Conservation (phyloP, 768 basidiomycete species). For the Phylloporus sp. region DNA sequence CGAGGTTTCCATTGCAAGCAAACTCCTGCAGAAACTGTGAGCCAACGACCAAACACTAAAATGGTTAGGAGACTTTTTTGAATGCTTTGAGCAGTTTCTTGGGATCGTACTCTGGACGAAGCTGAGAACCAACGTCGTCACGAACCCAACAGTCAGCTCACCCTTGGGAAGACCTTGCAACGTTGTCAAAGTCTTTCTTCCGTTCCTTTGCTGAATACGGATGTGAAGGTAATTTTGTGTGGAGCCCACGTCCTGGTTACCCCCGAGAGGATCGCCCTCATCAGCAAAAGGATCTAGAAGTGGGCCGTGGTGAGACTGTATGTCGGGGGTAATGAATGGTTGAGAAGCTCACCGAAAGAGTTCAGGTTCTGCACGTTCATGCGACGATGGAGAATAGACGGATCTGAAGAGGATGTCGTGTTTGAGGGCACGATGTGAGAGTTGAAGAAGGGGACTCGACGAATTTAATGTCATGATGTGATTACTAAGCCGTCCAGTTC, state of each 20-base stretch:
- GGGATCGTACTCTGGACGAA: slow-evolving; percentile 78
- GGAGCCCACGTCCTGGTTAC: slow-evolving; percentile 71
- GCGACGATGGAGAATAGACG: slow-evolving; percentile 54
- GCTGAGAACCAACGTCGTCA: slow-evolving; percentile 15
- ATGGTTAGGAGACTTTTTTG: slow-evolving; percentile 72
- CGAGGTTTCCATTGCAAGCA: slow-evolving; percentile 96
- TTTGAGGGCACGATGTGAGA: slow-evolving; percentile 32
- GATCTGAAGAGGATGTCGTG: slow-evolving; percentile 46
- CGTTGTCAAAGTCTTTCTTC: slow-evolving; percentile 96
- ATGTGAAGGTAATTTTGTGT: slow-evolving; percentile 86
- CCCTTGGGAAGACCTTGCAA: slow-evolving; percentile 92
- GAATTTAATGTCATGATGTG: slow-evolving; percentile 23
- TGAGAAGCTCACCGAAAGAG: slow-evolving; percentile 55
- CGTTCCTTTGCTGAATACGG: slow-evolving; percentile 98
- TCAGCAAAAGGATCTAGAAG: slow-evolving; percentile 90
- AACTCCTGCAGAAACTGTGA: slow-evolving; percentile 62
- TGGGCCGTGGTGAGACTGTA: slow-evolving; percentile 11
- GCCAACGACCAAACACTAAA: slow-evolving; percentile 1
- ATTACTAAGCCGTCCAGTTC: slow-evolving; percentile 22
- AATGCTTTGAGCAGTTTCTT: slow-evolving; percentile 99
- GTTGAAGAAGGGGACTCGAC: slow-evolving; percentile 17
- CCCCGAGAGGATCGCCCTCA: slow-evolving; percentile 78
- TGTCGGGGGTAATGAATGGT: slow-evolving; percentile 1
- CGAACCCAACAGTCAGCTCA: slow-evolving; percentile 31
- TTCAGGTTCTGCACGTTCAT: slow-evolving; percentile 94